Evolutionary conservation across 2,329 filamentous ascomycete genomes (phyloP).

Genomic region (Cladobotryum mycophilum): DNA sequence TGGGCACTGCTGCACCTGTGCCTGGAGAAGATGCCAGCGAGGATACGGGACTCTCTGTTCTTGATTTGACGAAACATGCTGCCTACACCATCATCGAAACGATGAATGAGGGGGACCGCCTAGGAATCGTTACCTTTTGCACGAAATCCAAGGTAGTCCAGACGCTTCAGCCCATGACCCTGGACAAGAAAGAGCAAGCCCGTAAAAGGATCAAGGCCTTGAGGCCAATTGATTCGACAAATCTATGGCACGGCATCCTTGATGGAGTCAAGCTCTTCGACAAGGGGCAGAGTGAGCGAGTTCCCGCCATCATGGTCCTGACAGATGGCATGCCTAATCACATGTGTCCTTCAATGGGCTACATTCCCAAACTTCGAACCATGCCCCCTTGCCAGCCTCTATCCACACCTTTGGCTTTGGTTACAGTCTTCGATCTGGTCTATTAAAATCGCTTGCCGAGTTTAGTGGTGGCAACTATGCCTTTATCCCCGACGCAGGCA

Average conservation of each 20-base stretch:
- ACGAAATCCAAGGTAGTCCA: constrained; percentile 37
- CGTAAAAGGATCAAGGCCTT: constrained; percentile 39
- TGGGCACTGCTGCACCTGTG: constrained; percentile 41
- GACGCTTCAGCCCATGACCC: constrained; percentile 41
- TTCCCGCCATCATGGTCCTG: constrained; percentile 47
- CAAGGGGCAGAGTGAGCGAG: constrained; percentile 26
- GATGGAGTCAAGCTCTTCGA: constrained; percentile 45
- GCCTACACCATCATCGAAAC: constrained; percentile 52
- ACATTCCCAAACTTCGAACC: constrained; percentile 45
- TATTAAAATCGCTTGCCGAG: constrained; percentile 56
- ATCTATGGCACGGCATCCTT: constrained; percentile 52
- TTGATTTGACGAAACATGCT: constrained; percentile 57
- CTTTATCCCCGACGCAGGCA: constrained; percentile 56
- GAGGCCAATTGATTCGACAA: constrained; percentile 35
- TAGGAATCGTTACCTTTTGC: constrained; percentile 53
- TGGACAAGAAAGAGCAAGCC: constrained; percentile 37
- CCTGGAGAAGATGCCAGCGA: constrained; percentile 41
- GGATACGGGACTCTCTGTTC: constrained; percentile 44
- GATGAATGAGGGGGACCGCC: constrained; percentile 45
- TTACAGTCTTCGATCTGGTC: constrained; percentile 32
- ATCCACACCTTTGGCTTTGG: constrained; percentile 35
- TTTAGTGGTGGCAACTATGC: constrained; percentile 51
- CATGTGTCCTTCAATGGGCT: constrained; percentile 47
- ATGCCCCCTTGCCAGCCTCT: constrained; percentile 35
- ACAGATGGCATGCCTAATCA: constrained; percentile 52